Evolutionary conservation across 768 basidiomycete species (phyloP), one percentile per base, ranked within the genome.

Genomic region (Suillus variegatus): DNA sequence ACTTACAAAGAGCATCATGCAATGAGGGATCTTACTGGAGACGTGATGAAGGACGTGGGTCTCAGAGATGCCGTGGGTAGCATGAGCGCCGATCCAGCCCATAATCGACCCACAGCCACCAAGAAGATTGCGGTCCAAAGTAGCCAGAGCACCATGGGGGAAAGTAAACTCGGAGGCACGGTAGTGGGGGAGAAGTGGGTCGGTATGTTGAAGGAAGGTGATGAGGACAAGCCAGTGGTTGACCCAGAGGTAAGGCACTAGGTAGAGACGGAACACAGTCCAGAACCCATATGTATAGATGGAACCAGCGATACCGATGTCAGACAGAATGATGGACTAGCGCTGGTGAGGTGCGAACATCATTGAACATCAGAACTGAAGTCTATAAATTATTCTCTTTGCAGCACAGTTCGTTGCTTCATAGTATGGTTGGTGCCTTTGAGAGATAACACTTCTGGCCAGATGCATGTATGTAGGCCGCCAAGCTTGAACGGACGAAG

Each of bases 131-230:
- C 94, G 92, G 77, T 99, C 95, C 47, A 98, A 83, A 13, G 97
- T 99, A 61, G 93, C 81, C 61, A 99, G 88, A 18, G 97, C 97
- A 65, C 97, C 97, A 70, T 94, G 93, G 52, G 90, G 82, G 85
- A 99, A 99, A 46, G 90, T 96, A 84, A 97, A 98, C 74, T 92
- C 90, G 43, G 86, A 74, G 18, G 89, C 86, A 68, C 93, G 92
- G 84, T 97, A 98, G 80, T 98, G 97, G 58, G 96, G 96, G 52
- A 99, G 86, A 55, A 91, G 77, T 22, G 96, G 94, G 80, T 98
- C 96, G 71, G 97, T 98, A 83, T 99, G 97, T 81, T 99, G 97
- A 60, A 98, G 84, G 91, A 94, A 98, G 22, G 95, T 97, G 82
- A 98, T 97, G 71, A 95, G 73, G 64, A 98, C 94, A 63, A 98